Conservation (phyloP, 1,284 basidiomycete genomes). For the Tetrapyrgos nigripes region DNA sequence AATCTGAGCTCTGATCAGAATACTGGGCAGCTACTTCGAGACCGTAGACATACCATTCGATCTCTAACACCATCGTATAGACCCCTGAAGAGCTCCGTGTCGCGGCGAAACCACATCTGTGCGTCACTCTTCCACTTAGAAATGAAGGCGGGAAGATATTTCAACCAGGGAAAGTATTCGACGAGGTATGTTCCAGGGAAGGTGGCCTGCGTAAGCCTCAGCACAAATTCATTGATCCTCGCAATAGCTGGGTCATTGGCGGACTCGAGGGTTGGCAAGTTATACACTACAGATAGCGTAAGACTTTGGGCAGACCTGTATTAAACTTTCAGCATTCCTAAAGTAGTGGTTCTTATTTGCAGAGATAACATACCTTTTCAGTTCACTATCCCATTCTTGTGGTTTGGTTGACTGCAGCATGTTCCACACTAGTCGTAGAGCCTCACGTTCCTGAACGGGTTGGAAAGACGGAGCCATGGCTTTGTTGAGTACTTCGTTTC, state of each 20-base stretch:
- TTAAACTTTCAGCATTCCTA: constrained; percentile 9
- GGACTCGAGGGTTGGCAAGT: constrained; percentile 10
- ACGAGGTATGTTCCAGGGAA: constrained; percentile 23
- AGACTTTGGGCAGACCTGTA: constrained; percentile 8
- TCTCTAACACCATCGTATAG: constrained; percentile 9
- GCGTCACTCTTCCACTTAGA: constrained; percentile 18
- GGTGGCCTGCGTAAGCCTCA: constrained; percentile 15
- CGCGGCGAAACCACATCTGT: constrained; percentile 12
- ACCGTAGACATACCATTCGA: too few relatives aligned
- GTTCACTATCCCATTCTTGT: too few relatives aligned
- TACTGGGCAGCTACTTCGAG: too few relatives aligned
- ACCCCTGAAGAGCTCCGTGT: constrained; percentile 13
- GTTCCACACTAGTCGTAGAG: constrained; percentile 6
- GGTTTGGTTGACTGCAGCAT: constrained; percentile 17
- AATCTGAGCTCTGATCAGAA: too few relatives aligned
- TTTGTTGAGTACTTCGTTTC: not conserved
- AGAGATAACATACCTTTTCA: too few relatives aligned
- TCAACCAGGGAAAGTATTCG: too few relatives aligned
- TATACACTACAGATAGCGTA: constrained; percentile 13
- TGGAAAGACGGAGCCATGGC: not conserved
- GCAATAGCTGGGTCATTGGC: constrained; percentile 16
- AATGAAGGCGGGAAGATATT: constrained; percentile 22
- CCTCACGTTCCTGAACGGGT: constrained; percentile 4
- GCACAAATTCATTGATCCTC: constrained; percentile 17
- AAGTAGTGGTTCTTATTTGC: constrained; percentile 10